Conservation (phyloP, 1,139 yeast species). For the Pichia kudriavzevii region DNA sequence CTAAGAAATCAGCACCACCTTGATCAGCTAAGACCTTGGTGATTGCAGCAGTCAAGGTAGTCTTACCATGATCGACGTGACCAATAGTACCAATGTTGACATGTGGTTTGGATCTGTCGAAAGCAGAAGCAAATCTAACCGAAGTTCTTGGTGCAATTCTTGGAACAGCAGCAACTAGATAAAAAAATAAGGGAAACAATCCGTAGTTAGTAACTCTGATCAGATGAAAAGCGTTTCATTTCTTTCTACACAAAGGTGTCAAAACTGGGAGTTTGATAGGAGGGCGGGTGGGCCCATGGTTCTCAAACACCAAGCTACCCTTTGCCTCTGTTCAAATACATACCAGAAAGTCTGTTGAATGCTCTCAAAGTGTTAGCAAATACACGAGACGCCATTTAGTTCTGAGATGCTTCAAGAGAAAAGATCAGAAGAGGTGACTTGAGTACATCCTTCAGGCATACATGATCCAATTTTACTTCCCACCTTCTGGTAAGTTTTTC, state of each 20-base stretch:
- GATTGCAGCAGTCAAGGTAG: slow-evolving; percentile 96
- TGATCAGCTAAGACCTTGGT: slow-evolving; percentile 83
- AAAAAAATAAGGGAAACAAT: not conserved
- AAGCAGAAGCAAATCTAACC: slow-evolving; percentile 55
- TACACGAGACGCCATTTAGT: slow-evolving; percentile 27
- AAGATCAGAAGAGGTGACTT: no score
- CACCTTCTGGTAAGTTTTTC: no score
- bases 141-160: slow-evolving; percentile 19
- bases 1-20: slow-evolving; percentile 93
- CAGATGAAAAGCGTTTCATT: no score
- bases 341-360: slow-evolving; percentile 23
- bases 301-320: no score
- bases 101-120: slow-evolving; percentile 91
- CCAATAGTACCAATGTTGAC: slow-evolving; percentile 93
- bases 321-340: slow-evolving; percentile 10
- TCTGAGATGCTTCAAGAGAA: no score
- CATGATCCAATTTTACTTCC: no score
- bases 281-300: no score
- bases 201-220: not conserved
- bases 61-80: slow-evolving; percentile 98
- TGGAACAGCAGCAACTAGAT: slow-evolving; percentile 16
- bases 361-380: slow-evolving; percentile 24
- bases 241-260: no score
- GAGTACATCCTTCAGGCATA: no score
- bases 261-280: no score